These are phyloP conservation scores for Suhomyces taliae DNA, from an alignment of 1,139 yeast species.

Conservation along the genomic window DNA sequence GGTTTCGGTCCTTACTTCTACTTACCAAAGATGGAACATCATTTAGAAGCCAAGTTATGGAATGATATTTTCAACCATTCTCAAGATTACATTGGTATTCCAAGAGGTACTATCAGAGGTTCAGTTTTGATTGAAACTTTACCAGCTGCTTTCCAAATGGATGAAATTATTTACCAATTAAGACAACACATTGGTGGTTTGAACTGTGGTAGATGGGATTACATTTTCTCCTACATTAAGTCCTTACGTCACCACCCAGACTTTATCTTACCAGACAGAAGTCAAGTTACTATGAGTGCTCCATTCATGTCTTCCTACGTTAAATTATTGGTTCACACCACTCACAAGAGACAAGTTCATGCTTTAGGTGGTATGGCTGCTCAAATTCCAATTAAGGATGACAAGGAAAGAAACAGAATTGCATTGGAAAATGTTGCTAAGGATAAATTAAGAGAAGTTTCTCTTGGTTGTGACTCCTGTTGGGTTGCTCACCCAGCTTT, in stretches of 20 bases:
- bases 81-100: conserved; percentile 23
- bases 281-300: conserved; percentile 27
- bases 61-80: conserved; percentile 29
- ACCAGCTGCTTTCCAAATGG: conserved; percentile 35
- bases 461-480: conserved; percentile 77
- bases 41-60: conserved; percentile 32
- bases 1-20: conserved; percentile 32
- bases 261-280: conserved; percentile 27
- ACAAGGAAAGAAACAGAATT: conserved; percentile 21
- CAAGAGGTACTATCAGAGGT: conserved; percentile 30
- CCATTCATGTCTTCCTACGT: conserved; percentile 31
- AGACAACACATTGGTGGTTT: conserved; percentile 29
- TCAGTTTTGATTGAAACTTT: conserved; percentile 32
- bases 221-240: conserved; percentile 30
- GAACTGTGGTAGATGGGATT: conserved; percentile 35
- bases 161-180: conserved; percentile 30
- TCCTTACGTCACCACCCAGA: conserved; percentile 25
- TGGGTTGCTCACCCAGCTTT: conserved; percentile 85
- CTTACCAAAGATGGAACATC: conserved; percentile 33
- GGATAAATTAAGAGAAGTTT: conserved; percentile 57
- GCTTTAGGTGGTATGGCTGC: conserved; percentile 37
- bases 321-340: conserved; percentile 26
- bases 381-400: conserved; percentile 31
- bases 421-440: conserved; percentile 28
- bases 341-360: conserved; percentile 32